phyloP scores from a whole-genome alignment of 2,329 filamentous ascomycete genomes.

The Pseudogymnoascus sp. region DNA sequence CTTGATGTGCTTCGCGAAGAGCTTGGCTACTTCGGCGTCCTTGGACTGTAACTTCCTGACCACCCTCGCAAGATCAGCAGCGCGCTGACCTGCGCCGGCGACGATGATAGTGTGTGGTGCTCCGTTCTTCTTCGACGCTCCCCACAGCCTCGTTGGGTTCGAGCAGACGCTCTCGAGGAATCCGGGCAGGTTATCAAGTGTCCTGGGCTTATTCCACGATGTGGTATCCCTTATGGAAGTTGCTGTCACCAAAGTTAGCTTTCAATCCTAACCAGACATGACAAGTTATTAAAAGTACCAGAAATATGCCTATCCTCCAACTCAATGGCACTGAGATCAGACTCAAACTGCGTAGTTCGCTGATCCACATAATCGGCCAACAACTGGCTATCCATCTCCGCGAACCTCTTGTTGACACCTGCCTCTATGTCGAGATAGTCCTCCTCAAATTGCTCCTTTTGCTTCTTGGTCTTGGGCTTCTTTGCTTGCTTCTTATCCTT shows the following conservation, averaged over 20 bases:
- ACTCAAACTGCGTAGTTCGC: slow-evolving; percentile 67
- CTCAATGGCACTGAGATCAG: slow-evolving; percentile 74
- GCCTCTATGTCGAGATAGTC: slow-evolving; percentile 56
- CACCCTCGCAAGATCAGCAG: slow-evolving; percentile 71
- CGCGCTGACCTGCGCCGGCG: slow-evolving; percentile 74
- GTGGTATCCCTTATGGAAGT: slow-evolving; percentile 73
- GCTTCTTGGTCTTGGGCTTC: slow-evolving; percentile 49
- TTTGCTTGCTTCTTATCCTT: slow-evolving; percentile 28
- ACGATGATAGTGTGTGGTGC: slow-evolving; percentile 82
- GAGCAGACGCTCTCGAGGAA: slow-evolving; percentile 64
- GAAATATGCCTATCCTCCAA: slow-evolving; percentile 73
- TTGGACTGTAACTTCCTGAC: slow-evolving; percentile 74
- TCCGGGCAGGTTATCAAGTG: slow-evolving; percentile 62
- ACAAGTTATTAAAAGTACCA: slow-evolving; percentile 40
- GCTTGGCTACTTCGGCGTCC: slow-evolving; percentile 70
- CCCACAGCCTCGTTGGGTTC: slow-evolving; percentile 48
- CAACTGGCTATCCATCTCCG: slow-evolving; percentile 72
- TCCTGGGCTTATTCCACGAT: slow-evolving; percentile 58
- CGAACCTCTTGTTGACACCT: slow-evolving; percentile 71
- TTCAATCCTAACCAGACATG: slow-evolving; percentile 5
- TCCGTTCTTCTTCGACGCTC: slow-evolving; percentile 59
- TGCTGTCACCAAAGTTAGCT: slow-evolving; percentile 37
- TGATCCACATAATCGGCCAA: slow-evolving; percentile 81
- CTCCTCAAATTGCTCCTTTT: slow-evolving; percentile 45
- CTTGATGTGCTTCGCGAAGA: slow-evolving; percentile 99